A percentile compares a stretch with the other conserved stretches of the same genome.
These are phyloP conservation scores for Oryza glaberrima DNA, from an alignment of 176 grass and related monocot genomes.

Conservation along the genomic window DNA sequence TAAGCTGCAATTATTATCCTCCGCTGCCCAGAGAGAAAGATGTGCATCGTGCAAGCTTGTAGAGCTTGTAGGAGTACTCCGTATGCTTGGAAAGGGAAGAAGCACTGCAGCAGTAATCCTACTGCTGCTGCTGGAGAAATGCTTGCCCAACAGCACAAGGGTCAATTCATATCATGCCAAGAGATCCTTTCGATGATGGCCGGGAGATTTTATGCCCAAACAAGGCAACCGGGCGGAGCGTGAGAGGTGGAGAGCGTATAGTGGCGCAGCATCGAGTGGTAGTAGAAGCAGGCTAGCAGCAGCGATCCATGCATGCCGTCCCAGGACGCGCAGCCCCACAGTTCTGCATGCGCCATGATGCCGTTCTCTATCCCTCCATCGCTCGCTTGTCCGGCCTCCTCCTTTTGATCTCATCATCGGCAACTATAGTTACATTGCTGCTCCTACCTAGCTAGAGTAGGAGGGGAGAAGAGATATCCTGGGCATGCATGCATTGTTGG, in stretches of 20 bases:
- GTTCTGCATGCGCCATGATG: constrained; percentile 58
- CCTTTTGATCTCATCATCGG: background rate
- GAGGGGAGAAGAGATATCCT: background rate
- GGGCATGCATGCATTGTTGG: background rate
- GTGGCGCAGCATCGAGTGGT: constrained; percentile 26
- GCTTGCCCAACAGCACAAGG: background rate
- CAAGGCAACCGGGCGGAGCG: constrained; percentile 34
- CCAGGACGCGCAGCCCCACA: constrained; percentile 37
- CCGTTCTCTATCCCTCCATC: background rate
- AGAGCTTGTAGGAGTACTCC: no score
- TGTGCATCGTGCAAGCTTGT: background rate
- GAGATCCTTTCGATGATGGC: constrained; percentile 49
- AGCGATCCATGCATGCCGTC: constrained; percentile 33
- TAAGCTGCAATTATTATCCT: background rate
- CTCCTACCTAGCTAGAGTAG: background rate
- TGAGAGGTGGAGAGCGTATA: constrained; percentile 31
- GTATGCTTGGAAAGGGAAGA: background rate
- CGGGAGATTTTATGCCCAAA: constrained; percentile 46
- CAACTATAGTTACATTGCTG: constrained; percentile 7
- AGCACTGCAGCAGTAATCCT: background rate
- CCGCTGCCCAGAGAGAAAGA: background rate
- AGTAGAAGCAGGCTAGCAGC: background rate
- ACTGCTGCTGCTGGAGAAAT: background rate
- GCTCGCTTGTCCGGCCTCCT: background rate
- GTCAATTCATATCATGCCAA: constrained; percentile 49